Base-by-base conservation (phyloP, 768 basidiomycete species). In the Leccinum aurantiacum region DNA sequence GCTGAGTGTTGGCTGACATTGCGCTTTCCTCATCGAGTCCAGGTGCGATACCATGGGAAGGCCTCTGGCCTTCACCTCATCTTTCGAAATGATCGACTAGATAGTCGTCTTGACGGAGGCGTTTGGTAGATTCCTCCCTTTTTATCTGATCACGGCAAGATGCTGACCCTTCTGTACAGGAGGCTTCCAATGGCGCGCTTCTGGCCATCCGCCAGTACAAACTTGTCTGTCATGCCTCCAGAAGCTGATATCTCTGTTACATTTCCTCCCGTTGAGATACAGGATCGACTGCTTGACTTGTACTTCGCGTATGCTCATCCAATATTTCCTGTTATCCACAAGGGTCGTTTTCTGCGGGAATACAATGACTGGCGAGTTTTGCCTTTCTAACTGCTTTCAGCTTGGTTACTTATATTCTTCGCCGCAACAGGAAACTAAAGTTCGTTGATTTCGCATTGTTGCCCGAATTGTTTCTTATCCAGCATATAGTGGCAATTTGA, bases 271-370 rank as follows among this genome's bases (percentile, higher is more conserved):
- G 67, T 78, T 22, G 78, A 80, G 17, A 75, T 84, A 35, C 91
- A 92, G 71, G 84, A 89, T 58, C 82, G 80, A 41, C 79, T 95
- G 4, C 71, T 95, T 53, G 81, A 84, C 33, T 76, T 93, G 8
- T 95, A 91, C 72, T 94, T 94, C 74, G 84, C 83, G 11, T 89
- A 92, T 67, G 86, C 90, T 31, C 93, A 95, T 65, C 92, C 93
- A 6, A 79, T 86, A 55, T 90, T 91, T 66, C 94, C 93, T 7
- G 79, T 95, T 50, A 74, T 94, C n/a, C 84, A 91, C 72, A 90
- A 87, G 73, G 75, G 73, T 13, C 80, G 83, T 22, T 93, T 94
- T 71, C 70, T 90, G 64, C 72, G 81, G 17, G 86, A 89, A 62
- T 93, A 84, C 68, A 75, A 78, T 41, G 73, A 76, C 15, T 81